Percentiles rank a stretch among this genome's conserved stretches.
These are phyloP conservation scores for Cadophora luteo-olivacea DNA, from an alignment of 2,329 filamentous ascomycete genomes.

Conservation along the genomic window DNA sequence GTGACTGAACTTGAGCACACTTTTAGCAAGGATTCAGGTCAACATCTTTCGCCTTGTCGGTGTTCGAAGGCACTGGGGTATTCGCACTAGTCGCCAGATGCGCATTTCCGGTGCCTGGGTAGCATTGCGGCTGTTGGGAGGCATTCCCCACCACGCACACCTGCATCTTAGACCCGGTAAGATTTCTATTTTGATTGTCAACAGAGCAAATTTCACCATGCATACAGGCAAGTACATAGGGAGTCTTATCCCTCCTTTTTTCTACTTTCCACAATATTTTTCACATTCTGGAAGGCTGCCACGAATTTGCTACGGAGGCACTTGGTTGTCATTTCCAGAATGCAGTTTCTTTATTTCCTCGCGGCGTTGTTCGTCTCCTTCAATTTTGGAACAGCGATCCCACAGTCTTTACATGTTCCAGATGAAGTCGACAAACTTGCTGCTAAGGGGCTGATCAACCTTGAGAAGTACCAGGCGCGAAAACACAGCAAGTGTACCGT, in stretches of 20 bases:
- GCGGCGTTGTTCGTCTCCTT: not conserved
- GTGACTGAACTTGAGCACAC: not conserved
- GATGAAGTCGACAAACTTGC: constrained; percentile 43
- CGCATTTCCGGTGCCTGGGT: not conserved
- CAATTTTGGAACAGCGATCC: not conserved
- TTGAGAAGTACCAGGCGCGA: constrained; percentile 40
- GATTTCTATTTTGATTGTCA: constrained; percentile 8
- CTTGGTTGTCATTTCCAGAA: not conserved
- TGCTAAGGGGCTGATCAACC: constrained; percentile 42
- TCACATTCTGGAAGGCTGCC: not conserved
- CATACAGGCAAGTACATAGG: not conserved
- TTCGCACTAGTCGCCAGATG: not conserved
- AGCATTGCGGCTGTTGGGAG: not conserved
- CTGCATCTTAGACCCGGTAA: not conserved
- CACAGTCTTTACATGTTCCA: constrained; percentile 3
- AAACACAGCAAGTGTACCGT: constrained; percentile 43
- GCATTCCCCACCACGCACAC: not conserved
- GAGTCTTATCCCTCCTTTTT: too few relatives aligned
- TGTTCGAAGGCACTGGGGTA: not conserved
- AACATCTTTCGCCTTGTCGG: not conserved
- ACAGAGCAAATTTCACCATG: not conserved
- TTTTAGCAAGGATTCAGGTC: not conserved
- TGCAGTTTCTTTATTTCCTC: constrained; percentile 9
- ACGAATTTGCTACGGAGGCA: not conserved
- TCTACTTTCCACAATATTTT: too few relatives aligned